These are phyloP conservation scores for Pyrus pyrifolia DNA, from an alignment of 306 rosid species.

Conservation along the genomic window DNA sequence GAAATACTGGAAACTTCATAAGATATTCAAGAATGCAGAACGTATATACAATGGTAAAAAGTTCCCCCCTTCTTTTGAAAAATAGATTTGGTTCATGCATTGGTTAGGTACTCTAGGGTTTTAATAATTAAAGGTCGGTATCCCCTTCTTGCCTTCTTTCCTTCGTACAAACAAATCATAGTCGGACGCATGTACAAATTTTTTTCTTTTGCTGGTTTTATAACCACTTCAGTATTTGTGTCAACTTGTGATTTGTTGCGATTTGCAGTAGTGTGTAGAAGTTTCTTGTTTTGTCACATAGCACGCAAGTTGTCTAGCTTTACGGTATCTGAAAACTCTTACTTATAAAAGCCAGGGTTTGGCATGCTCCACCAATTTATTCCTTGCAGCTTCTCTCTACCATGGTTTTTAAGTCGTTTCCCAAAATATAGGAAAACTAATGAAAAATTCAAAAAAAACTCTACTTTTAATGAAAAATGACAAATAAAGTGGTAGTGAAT, in stretches of 20 bases:
- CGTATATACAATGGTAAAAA: neutral
- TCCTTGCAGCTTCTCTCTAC: constrained; percentile 11
- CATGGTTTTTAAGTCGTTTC: constrained; percentile 4
- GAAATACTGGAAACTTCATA: neutral
- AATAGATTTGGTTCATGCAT: neutral
- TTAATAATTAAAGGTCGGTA: constrained; percentile 7
- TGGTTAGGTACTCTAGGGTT: no score
- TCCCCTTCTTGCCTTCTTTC: neutral
- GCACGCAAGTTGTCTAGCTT: constrained; percentile 35
- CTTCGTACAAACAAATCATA: no score
- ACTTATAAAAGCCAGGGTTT: constrained; percentile 15
- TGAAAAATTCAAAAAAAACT: no score
- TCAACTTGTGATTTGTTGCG: no score
- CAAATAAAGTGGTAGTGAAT: no score
- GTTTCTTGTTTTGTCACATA: neutral
- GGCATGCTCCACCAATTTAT: constrained; percentile 26
- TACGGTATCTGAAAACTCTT: constrained; percentile 26
- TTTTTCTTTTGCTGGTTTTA: no score
- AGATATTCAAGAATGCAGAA: neutral
- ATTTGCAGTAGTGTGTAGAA: no score
- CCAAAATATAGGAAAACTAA: no score
- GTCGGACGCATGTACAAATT: no score
- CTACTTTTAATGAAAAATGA: no score
- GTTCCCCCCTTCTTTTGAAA: neutral
- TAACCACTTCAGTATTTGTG: no score